Evolutionary conservation across 1,284 basidiomycete species (phyloP), one percentile per base, ranked within the genome.

Genomic region (Amylostereum areolatum): DNA sequence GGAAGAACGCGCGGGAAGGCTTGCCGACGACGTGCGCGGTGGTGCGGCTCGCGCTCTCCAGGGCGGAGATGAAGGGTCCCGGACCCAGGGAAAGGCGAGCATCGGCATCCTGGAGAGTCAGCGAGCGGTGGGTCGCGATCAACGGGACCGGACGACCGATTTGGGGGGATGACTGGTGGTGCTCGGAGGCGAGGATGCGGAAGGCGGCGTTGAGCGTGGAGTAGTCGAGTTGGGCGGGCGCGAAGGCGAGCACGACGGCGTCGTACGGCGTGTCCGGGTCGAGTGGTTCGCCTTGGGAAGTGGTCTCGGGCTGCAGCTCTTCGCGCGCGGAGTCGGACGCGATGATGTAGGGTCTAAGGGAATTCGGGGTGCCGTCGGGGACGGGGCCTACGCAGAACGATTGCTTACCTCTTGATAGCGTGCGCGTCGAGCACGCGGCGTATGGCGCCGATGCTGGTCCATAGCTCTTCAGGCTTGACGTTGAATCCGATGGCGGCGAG

Each of bases 391-490:
- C 33, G 48, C 7, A 49, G n/a, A 12, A 37, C 4, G 28, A 29
- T 18, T 18, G 30, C 47, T 24, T 50, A 81, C 83, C 65, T 64
- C 41, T 63, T 68, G 1, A 81, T 59, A 1, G 61, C 66, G 25
- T 69, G 62, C 12, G 66, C 54, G 31, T 66, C 61, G 46, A 86
- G 63, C 10, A 75, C 57, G 5, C 69, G 61, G n/a, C 69, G 68
- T n/a, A 81, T 74, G 0, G 81, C 80, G 0, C 80, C 77, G 1
- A 89, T 64, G 47, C 78, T 81, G 4, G 84, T 87, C 71, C 83
- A 79, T 9, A 85, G 59, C 55, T 82, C 77, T 10, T 62, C 57
- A 7, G 63, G 41, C 6, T 28, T 49, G 1, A 80, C 65, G 10
- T 73, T 66, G 51, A 88, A 76, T 0, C 82, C 80, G 56, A 84